phyloP scores from a whole-genome alignment of 768 basidiomycete species.

The Chalciporus sphaerocephalus region DNA sequence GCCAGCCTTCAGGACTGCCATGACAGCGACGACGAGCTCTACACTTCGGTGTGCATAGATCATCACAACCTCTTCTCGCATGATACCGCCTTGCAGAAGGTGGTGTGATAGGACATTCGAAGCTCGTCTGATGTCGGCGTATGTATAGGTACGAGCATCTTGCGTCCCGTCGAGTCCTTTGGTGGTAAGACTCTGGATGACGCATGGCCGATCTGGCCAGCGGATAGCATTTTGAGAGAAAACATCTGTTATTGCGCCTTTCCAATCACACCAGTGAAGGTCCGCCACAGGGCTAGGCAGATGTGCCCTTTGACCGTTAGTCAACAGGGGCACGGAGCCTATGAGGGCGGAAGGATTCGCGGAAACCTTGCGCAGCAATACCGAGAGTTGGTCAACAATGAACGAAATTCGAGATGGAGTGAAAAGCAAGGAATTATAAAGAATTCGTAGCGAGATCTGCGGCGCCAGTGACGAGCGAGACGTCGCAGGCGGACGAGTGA shows the following conservation, averaged over 20 bases:
- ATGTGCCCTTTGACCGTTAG: conserved; percentile 57
- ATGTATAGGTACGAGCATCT: conserved; percentile 63
- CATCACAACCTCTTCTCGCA: conserved; percentile 96
- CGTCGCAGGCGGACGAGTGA: conserved; percentile 66
- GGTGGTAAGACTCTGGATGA: conserved; percentile 70
- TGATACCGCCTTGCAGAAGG: conserved; percentile 77
- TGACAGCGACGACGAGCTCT: conserved; percentile 93
- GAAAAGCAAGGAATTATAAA: conserved; percentile 96
- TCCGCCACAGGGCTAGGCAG: conserved; percentile 85
- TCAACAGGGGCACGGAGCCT: conserved; percentile 78
- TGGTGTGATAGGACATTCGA: conserved; percentile 89
- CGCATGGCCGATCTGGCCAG: conserved; percentile 81
- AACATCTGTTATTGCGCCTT: conserved; percentile 93
- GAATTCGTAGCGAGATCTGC: conserved; percentile 70
- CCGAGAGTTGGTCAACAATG: conserved; percentile 82
- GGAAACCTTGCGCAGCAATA: conserved; percentile 68
- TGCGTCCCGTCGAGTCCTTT: conserved; percentile 38
- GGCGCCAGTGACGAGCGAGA: conserved; percentile 70
- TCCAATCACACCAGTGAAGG: conserved; percentile 96
- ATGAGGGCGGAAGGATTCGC: conserved; percentile 63
- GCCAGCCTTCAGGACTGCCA: conserved; percentile 94
- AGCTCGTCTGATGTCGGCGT: conserved; percentile 75
- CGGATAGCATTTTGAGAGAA: conserved; percentile 82
- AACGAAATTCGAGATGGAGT: conserved; percentile 68
- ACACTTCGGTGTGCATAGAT: conserved; percentile 95